These are phyloP conservation scores for Graphilbum fragrans DNA, from an alignment of 2,329 filamentous ascomycete genomes.

Conservation along the genomic window DNA sequence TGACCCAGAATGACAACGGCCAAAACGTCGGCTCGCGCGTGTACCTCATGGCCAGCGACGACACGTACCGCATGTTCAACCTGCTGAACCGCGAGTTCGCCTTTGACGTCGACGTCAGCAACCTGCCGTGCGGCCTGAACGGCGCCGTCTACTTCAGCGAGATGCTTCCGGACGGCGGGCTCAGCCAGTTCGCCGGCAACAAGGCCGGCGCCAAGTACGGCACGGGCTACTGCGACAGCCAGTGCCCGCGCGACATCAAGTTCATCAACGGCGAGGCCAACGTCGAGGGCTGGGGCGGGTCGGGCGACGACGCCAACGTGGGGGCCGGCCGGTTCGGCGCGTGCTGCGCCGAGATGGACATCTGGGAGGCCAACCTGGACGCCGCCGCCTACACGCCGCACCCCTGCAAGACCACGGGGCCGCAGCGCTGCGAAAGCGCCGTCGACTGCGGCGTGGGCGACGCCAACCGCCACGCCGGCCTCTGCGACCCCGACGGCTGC, in stretches of 20 bases:
- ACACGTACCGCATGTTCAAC: constrained; percentile 34
- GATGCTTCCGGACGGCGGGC: constrained; percentile 39
- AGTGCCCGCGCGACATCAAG: constrained; percentile 32
- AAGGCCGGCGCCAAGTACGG: constrained; percentile 36
- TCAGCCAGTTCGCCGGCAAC: constrained; percentile 28
- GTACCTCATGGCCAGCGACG: constrained; percentile 18
- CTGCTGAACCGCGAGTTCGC: constrained; percentile 50
- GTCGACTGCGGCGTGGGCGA: constrained; percentile 27
- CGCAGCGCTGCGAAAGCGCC: constrained; percentile 25
- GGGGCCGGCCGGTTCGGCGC: constrained; percentile 35
- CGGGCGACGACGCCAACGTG: constrained; percentile 36
- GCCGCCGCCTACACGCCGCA: constrained; percentile 50
- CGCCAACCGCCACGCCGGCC: constrained; percentile 35
- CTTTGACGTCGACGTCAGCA: constrained; percentile 53
- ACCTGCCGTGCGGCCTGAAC: constrained; percentile 51
- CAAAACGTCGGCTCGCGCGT: constrained; percentile 22
- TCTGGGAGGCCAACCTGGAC: constrained; percentile 52
- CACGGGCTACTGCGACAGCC: constrained; percentile 37
- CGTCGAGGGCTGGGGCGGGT: constrained; percentile 30
- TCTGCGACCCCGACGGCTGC: constrained; percentile 53
- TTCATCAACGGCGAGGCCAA: constrained; percentile 30
- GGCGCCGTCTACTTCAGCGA: constrained; percentile 41
- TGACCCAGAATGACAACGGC: constrained; percentile 30
- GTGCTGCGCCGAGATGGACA: constrained; percentile 48
- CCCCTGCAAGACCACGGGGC: constrained; percentile 35